Percentiles rank a stretch among this genome's conserved stretches.
phyloP scores from a whole-genome alignment of 1,284 basidiomycete genomes.

The Pseudozyma sp. region DNA sequence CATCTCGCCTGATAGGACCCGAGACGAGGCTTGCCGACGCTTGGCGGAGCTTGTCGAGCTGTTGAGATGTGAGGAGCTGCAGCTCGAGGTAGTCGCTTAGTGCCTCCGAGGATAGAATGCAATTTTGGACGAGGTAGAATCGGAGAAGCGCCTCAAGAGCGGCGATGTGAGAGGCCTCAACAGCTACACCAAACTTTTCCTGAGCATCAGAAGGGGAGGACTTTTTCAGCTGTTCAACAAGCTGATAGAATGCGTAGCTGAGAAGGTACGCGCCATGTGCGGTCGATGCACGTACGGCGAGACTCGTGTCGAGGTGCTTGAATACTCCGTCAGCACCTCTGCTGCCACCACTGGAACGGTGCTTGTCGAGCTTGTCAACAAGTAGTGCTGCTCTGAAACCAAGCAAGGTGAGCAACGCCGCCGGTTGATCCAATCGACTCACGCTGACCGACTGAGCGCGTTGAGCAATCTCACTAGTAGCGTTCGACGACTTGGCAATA shows the following conservation, averaged over 20 bases:
- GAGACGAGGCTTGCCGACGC: constrained; percentile 27
- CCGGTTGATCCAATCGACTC: constrained; percentile 22
- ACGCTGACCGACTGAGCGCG: constrained; percentile 14
- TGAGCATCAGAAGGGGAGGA: constrained; percentile 4
- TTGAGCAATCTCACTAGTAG: neutral
- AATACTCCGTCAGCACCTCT: constrained; percentile 11
- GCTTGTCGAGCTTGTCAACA: constrained; percentile 35
- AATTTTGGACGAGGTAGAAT: constrained; percentile 54
- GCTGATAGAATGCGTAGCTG: constrained; percentile 34
- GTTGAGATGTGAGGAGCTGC: constrained; percentile 13
- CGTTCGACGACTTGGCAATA: neutral
- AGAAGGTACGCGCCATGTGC: constrained; percentile 52
- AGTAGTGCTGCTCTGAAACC: constrained; percentile 40
- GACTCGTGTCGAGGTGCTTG: constrained; percentile 48
- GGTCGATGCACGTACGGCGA: constrained; percentile 48
- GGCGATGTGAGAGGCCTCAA: constrained; percentile 10
- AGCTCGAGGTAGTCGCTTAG: constrained; percentile 40
- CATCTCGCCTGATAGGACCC: constrained; percentile 40
- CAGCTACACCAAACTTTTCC: constrained; percentile 16
- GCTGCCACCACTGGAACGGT: constrained; percentile 21
- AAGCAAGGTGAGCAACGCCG: constrained; percentile 37
- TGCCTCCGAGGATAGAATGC: constrained; percentile 31
- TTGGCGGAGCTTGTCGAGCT: constrained; percentile 25
- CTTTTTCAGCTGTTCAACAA: constrained; percentile 24
- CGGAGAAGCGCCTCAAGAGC: constrained; percentile 33